Conservation (phyloP, 2,329 filamentous ascomycete species). For the Fusarium concolor region DNA sequence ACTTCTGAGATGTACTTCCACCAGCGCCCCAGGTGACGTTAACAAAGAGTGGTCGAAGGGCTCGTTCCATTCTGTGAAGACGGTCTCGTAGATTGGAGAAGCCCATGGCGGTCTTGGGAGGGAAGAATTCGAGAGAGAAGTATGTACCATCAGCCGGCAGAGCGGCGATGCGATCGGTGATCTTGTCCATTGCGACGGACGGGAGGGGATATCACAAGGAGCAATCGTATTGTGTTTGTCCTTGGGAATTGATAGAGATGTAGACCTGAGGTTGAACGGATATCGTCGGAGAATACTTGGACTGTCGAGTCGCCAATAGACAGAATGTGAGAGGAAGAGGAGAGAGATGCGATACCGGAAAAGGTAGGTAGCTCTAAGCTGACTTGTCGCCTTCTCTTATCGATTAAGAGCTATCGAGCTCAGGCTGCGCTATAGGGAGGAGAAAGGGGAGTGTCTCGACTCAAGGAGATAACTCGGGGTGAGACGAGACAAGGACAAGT, state of each 20-base stretch:
- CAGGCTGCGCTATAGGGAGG: neutral
- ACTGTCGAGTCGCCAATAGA: neutral
- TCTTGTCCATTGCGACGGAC: constrained; percentile 75
- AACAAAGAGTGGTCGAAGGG: constrained; percentile 91
- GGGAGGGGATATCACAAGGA: neutral
- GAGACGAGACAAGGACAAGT: constrained; percentile 11
- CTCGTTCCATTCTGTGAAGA: constrained; percentile 93
- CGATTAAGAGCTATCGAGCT: constrained; percentile 3
- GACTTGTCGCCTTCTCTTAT: constrained; percentile 14
- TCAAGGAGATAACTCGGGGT: constrained; percentile 38
- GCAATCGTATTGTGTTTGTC: neutral
- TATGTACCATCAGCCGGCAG: constrained; percentile 84
- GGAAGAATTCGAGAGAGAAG: constrained; percentile 99
- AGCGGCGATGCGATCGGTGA: constrained; percentile 94
- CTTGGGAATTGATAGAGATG: neutral
- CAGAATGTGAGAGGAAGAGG: neutral
- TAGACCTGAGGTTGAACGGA: constrained; percentile 8
- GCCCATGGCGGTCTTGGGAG: constrained; percentile 95
- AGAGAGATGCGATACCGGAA: constrained; percentile 13
- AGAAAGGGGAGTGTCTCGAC: neutral
- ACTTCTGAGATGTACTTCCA: constrained; percentile 90
- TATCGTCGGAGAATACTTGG: constrained; percentile 29
- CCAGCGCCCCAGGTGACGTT: constrained; percentile 99
- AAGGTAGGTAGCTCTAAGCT: neutral
- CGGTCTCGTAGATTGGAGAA: constrained; percentile 93